phyloP scores from a whole-genome alignment of 805 yeast genomes.

The Tetrapisispora taiwanensis region DNA sequence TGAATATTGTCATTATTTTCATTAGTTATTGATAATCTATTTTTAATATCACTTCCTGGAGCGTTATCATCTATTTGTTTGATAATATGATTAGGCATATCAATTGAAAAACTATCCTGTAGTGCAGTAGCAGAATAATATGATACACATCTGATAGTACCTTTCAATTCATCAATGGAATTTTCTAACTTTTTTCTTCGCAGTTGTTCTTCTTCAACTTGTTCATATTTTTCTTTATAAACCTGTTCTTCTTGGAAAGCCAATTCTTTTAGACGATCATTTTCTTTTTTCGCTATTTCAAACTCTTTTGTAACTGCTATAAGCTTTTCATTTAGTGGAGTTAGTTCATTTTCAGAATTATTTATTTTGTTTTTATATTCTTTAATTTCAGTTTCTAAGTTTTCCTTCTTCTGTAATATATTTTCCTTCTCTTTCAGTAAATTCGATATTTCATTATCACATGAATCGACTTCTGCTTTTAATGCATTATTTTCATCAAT shows the following conservation, averaged over 20 bases:
- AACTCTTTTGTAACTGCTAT: constrained; percentile 15
- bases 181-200: constrained; percentile 40
- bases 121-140: constrained; percentile 10
- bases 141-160: constrained; percentile 27
- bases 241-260: constrained; percentile 12
- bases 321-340: constrained; percentile 18
- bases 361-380: constrained; percentile 5
- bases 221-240: constrained; percentile 21
- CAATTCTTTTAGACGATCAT: constrained; percentile 16
- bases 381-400: constrained; percentile 7
- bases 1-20: too few relatives aligned
- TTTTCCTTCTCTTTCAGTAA: constrained; percentile 6
- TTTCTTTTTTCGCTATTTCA: constrained; percentile 10
- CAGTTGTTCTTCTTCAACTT: constrained; percentile 29
- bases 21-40: background rate
- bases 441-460: constrained; percentile 8
- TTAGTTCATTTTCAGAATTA: constrained; percentile 6
- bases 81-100: constrained; percentile 12
- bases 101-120: constrained; percentile 5
- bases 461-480: constrained; percentile 7
- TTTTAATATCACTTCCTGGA: background rate
- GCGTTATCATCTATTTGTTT: background rate
- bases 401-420: constrained; percentile 13
- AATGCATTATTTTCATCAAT: constrained; percentile 10
- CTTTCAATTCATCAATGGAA: constrained; percentile 34